Conservation (phyloP, 176 grass and related monocot species). For the Zizania latifolia region DNA sequence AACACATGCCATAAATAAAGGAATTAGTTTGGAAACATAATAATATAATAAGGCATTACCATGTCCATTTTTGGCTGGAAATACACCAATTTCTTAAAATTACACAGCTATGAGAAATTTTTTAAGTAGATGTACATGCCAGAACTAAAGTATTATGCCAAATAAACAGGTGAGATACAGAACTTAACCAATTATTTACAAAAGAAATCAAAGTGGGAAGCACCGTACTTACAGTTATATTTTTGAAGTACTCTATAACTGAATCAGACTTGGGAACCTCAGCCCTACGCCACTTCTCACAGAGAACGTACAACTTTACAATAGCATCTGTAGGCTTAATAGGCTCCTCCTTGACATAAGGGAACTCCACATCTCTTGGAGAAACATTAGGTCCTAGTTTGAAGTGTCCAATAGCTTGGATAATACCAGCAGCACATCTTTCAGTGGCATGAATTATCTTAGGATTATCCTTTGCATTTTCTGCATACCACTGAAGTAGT, state of each 20-base stretch:
- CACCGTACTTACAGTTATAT: slow-evolving; percentile 47
- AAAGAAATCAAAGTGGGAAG: slow-evolving; percentile 7
- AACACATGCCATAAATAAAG: slow-evolving; percentile 15
- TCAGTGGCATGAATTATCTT: slow-evolving; percentile 79
- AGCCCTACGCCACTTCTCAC: slow-evolving; percentile 64
- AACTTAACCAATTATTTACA: neutral
- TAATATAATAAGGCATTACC: neutral
- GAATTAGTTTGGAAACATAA: slow-evolving; percentile 12
- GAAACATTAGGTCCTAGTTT: slow-evolving; percentile 62
- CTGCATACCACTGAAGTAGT: slow-evolving; percentile 62
- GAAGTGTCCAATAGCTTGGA: slow-evolving; percentile 78
- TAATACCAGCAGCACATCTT: slow-evolving; percentile 76
- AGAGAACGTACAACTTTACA: slow-evolving; percentile 78
- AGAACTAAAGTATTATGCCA: neutral
- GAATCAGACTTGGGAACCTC: slow-evolving; percentile 53
- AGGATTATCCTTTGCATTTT: slow-evolving; percentile 55
- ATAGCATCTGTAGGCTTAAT: slow-evolving; percentile 36
- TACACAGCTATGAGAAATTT: neutral
- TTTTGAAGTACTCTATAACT: slow-evolving; percentile 51
- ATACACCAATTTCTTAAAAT: neutral
- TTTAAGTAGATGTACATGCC: neutral
- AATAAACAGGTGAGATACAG: neutral
- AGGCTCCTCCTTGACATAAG: slow-evolving; percentile 40
- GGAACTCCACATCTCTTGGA: slow-evolving; percentile 58
- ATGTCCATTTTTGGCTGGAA: neutral